Conservation (phyloP, 495 filamentous ascomycete species). For the Symbiotaphrina buchneri region DNA sequence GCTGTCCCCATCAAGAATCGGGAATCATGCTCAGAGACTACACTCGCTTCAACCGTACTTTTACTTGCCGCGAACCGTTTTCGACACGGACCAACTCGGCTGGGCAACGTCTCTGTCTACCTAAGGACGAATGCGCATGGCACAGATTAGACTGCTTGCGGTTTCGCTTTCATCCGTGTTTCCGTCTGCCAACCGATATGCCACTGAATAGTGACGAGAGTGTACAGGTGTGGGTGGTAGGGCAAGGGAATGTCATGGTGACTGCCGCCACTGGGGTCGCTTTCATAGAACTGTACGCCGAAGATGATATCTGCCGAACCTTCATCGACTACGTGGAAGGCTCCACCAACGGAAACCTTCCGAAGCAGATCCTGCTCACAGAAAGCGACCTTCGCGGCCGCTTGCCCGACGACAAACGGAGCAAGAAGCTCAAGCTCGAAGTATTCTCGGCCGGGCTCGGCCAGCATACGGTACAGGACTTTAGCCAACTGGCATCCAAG, state of each 20-base stretch:
- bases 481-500: conserved; percentile 41
- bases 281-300: conserved; percentile 58
- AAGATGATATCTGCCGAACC: conserved; percentile 49
- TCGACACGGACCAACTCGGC: conserved; percentile 66
- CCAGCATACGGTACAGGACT: conserved; percentile 49
- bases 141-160: conserved; percentile 72
- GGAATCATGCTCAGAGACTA: conserved; percentile 84
- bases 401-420: conserved; percentile 46
- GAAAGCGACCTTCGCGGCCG: conserved; percentile 52
- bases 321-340: conserved; percentile 59
- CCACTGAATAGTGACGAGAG: conserved; percentile 36
- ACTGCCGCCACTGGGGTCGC: conserved; percentile 65
- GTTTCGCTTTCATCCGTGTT: conserved; percentile 81
- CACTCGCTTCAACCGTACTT: conserved; percentile 60
- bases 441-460: conserved; percentile 58
- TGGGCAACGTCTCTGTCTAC: conserved; percentile 44
- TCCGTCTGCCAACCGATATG: conserved; percentile 58
- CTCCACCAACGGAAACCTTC: conserved; percentile 28
- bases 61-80: conserved; percentile 53
- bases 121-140: conserved; percentile 68
- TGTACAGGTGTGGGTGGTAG: conserved; percentile 72
- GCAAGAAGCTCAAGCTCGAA: conserved; percentile 42
- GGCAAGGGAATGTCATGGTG: conserved; percentile 55
- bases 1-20: conserved; percentile 66
- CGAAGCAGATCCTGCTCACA: conserved; percentile 46